Conservation (phyloP, 208 protist species). For the Leishmania amazonensis region DNA sequence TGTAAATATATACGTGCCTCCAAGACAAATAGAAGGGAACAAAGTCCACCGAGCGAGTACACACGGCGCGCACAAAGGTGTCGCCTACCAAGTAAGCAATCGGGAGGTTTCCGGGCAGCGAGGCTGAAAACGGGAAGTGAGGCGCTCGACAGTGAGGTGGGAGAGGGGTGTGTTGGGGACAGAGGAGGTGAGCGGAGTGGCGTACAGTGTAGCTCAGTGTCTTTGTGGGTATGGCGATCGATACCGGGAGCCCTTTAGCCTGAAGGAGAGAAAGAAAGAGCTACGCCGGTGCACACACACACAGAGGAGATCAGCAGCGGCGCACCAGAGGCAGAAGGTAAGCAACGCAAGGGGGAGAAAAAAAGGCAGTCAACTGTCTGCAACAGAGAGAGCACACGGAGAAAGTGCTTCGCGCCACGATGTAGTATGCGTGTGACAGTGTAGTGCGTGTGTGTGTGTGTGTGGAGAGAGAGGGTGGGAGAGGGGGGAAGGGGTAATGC, state of each 20-base stretch:
- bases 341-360: conserved; percentile 14
- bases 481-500: not conserved
- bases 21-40: not conserved
- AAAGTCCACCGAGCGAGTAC: not conserved
- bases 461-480: not conserved
- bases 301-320: not conserved
- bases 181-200: not conserved
- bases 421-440: not conserved
- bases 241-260: not conserved
- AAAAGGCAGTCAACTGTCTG: not conserved
- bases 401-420: not conserved
- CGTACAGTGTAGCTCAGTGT: not conserved
- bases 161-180: not conserved
- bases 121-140: not conserved
- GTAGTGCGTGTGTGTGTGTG: not conserved
- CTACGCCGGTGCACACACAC: not conserved
- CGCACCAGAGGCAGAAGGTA: not conserved
- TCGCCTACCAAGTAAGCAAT: not conserved
- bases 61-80: not conserved
- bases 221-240: not conserved
- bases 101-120: not conserved
- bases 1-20: not conserved
- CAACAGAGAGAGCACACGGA: not conserved
- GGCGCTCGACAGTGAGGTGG: not conserved
- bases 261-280: not conserved